phyloP scores from a whole-genome alignment of 441 rosid species.

The Bruguiera hainesii region DNA sequence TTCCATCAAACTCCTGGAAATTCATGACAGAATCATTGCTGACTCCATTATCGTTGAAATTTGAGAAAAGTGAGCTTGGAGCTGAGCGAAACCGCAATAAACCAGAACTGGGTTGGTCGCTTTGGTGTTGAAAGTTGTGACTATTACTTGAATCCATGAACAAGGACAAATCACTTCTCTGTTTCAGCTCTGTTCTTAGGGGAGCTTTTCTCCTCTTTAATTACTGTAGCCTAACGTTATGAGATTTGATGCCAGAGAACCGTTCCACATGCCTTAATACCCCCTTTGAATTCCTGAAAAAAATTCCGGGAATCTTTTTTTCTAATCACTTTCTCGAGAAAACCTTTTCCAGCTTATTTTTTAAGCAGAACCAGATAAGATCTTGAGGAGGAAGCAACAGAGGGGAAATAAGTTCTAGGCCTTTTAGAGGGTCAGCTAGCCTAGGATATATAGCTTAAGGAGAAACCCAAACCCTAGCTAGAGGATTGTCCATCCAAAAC shows the following conservation, averaged over 20 bases:
- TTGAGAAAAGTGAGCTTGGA: conserved; percentile 56
- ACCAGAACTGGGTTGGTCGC: conserved; percentile 53
- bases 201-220: background rate
- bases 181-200: conserved; percentile 1
- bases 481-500: background rate
- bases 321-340: conserved; percentile 37
- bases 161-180: conserved; percentile 12
- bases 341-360: conserved; percentile 40
- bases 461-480: conserved; percentile 5
- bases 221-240: conserved; percentile 3
- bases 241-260: conserved; percentile 31
- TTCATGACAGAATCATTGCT: conserved; percentile 24
- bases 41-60: conserved; percentile 36
- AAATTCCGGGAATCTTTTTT: conserved; percentile 32
- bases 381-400: conserved; percentile 65
- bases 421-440: conserved; percentile 6
- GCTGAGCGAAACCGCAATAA: conserved; percentile 79
- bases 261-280: conserved; percentile 23
- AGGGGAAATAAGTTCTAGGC: conserved; percentile 16
- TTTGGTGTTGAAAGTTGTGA: conserved; percentile 37
- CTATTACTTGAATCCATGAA: conserved; percentile 60
- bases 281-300: conserved; percentile 12
- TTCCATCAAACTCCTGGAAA: conserved; percentile 37
- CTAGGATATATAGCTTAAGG: background rate
- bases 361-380: conserved; percentile 67